phyloP scores from a whole-genome alignment of 2,329 filamentous ascomycete species.

The Tolypocladium inflatum region DNA sequence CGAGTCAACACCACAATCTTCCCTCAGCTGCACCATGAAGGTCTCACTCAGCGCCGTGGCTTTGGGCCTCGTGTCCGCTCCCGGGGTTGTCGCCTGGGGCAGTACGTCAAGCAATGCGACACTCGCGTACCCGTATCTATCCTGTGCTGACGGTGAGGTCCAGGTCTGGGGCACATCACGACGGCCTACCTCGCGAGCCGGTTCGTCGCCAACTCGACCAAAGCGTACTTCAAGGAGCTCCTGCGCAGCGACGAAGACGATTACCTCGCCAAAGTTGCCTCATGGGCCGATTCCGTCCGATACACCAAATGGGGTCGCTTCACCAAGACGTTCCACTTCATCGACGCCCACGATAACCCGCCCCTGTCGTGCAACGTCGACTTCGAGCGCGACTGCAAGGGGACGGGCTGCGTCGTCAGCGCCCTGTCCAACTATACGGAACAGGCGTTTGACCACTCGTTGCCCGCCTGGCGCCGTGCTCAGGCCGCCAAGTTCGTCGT shows the following conservation, averaged over 20 bases:
- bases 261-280: constrained; percentile 54
- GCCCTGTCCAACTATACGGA: constrained; percentile 53
- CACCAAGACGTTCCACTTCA: constrained; percentile 57
- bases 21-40: constrained; percentile 18
- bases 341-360: constrained; percentile 57
- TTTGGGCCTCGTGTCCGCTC: constrained; percentile 21
- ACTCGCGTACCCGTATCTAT: background rate
- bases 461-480: constrained; percentile 36
- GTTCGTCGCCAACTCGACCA: constrained; percentile 48
- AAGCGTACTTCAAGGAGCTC: constrained; percentile 46
- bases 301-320: constrained; percentile 56
- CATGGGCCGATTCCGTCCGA: constrained; percentile 58
- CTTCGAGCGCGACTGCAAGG: constrained; percentile 52
- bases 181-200: constrained; percentile 53
- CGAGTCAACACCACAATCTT: background rate
- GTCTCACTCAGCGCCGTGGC: constrained; percentile 16
- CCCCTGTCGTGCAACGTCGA: constrained; percentile 48
- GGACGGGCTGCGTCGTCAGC: constrained; percentile 50
- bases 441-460: constrained; percentile 35
- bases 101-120: constrained; percentile 19
- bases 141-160: constrained; percentile 5
- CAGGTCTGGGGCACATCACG: constrained; percentile 56
- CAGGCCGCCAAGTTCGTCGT: constrained; percentile 58
- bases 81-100: constrained; percentile 29
- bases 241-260: constrained; percentile 43